A percentile compares a stretch with the other conserved stretches of the same genome.
Evolutionary conservation across 208 protist species (phyloP).

Genomic region (Crithidia brevicula): DNA sequence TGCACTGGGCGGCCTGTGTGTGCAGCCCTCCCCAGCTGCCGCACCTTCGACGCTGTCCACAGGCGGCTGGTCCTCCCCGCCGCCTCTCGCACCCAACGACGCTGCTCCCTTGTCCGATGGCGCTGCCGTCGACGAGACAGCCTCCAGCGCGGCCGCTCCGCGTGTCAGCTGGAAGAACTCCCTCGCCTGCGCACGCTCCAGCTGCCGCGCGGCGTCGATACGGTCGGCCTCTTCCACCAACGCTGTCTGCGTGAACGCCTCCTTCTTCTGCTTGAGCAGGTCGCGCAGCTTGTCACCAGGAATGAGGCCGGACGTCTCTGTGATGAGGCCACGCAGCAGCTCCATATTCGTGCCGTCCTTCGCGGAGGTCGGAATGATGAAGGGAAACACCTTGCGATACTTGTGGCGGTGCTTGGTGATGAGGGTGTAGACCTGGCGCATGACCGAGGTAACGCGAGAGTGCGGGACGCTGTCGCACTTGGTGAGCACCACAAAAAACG

Average conservation of each 20-base stretch:
- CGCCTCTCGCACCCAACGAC: background rate
- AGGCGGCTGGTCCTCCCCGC: background rate
- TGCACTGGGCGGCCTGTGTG: too few species aligned
- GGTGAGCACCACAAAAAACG: conserved; percentile 89
- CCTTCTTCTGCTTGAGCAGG: conserved; percentile 62
- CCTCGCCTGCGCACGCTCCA: conserved; percentile 50
- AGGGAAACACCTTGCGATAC: conserved; percentile 89
- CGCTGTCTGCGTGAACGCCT: conserved; percentile 46
- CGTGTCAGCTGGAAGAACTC: conserved; percentile 37
- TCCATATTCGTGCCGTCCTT: conserved; percentile 88
- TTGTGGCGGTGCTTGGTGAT: conserved; percentile 87
- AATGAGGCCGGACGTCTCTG: conserved; percentile 88
- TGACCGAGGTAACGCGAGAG: conserved; percentile 85
- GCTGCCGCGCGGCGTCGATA: conserved; percentile 44
- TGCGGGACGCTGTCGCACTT: conserved; percentile 92
- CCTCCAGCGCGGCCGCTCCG: background rate
- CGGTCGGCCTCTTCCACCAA: conserved; percentile 62
- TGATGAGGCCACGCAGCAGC: conserved; percentile 81
- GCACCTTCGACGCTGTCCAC: too few species aligned
- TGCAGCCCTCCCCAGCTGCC: too few species aligned
- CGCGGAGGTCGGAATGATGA: conserved; percentile 86
- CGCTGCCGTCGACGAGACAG: too few species aligned
- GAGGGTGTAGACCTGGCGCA: conserved; percentile 86
- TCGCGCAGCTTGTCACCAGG: conserved; percentile 80
- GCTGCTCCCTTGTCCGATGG: too few species aligned